phyloP scores from a whole-genome alignment of 106 monocot genomes.

The Ottelia alismoides region DNA sequence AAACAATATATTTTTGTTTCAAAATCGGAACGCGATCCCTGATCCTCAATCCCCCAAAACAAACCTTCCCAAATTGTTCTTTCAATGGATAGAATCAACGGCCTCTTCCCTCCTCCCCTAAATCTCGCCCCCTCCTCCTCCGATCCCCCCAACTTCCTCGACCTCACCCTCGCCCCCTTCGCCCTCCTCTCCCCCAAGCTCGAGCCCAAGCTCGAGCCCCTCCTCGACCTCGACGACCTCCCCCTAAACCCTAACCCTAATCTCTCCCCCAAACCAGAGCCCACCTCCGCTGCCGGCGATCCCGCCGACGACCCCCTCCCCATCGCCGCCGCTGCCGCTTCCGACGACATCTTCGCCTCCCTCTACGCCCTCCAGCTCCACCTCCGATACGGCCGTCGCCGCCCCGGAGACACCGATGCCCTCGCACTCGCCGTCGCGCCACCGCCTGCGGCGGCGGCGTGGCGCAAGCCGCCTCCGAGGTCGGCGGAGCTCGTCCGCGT shows the following conservation, averaged over 20 bases:
- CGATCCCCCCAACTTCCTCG: background rate
- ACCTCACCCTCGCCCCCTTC: slow-evolving; percentile 1
- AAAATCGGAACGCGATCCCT: no score
- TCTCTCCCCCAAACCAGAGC: background rate
- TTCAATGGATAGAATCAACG: no score
- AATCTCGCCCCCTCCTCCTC: slow-evolving; percentile 1
- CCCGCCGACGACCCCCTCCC: background rate
- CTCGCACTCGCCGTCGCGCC: slow-evolving; percentile 3
- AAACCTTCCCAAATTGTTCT: no score
- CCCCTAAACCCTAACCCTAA: background rate
- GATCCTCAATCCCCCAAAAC: no score
- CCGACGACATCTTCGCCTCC: background rate
- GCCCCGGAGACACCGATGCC: background rate
- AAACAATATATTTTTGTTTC: no score
- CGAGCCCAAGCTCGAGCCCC: slow-evolving; percentile 4
- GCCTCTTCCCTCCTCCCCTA: no score
- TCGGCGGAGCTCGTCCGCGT: slow-evolving; percentile 19
- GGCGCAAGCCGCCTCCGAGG: background rate
- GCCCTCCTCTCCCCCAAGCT: background rate
- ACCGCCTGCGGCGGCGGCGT: slow-evolving; percentile 1
- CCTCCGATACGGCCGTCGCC: background rate
- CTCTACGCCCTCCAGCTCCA: background rate
- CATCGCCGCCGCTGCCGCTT: background rate
- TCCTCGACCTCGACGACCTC: background rate
- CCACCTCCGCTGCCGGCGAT: background rate